A percentile compares a stretch with the other conserved stretches of the same genome.
Evolutionary conservation across 352 stramenopile species (phyloP).

Genomic region (Globisporangium paddicum): DNA sequence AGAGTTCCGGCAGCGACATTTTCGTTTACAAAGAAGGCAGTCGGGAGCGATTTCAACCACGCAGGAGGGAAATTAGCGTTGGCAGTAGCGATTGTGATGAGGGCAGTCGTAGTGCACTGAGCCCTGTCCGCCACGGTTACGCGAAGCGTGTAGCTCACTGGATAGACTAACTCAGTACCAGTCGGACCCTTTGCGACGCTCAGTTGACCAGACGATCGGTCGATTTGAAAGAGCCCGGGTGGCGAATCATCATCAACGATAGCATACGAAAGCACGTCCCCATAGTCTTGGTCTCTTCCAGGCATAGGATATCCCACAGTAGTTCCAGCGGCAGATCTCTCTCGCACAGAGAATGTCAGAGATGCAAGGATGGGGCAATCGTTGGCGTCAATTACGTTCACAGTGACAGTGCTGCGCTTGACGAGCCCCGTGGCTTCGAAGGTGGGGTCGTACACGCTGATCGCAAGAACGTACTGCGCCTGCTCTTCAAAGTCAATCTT

Average conservation of each 20-base stretch:
- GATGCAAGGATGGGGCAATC: constrained; percentile 44
- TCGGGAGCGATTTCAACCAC: constrained; percentile 27
- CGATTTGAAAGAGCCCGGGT: constrained; percentile 33
- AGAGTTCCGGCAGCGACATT: constrained; percentile 26
- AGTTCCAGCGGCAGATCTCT: constrained; percentile 22
- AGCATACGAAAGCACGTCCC: constrained; percentile 39
- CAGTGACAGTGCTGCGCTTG: constrained; percentile 17
- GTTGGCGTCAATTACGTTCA: constrained; percentile 45
- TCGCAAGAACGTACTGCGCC: constrained; percentile 22
- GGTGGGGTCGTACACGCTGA: constrained; percentile 33
- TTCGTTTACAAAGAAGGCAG: constrained; percentile 32
- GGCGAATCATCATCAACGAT: constrained; percentile 23
- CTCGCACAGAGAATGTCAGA: constrained; percentile 36
- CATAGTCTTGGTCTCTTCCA: constrained; percentile 43
- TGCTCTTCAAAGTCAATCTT: constrained; percentile 33
- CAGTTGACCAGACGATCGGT: constrained; percentile 42
- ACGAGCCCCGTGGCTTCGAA: constrained; percentile 24
- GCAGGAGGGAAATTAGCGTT: constrained; percentile 49
- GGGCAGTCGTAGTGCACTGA: constrained; percentile 19
- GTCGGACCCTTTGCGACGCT: constrained; percentile 23
- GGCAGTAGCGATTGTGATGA: constrained; percentile 27
- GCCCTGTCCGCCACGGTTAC: constrained; percentile 40
- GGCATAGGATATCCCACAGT: constrained; percentile 49
- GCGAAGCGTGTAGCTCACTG: constrained; percentile 20
- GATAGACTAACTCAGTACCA: constrained; percentile 32